These are phyloP conservation scores for Styphnolobium japonicum DNA, from an alignment of 306 rosid genomes.

Conservation along the genomic window DNA sequence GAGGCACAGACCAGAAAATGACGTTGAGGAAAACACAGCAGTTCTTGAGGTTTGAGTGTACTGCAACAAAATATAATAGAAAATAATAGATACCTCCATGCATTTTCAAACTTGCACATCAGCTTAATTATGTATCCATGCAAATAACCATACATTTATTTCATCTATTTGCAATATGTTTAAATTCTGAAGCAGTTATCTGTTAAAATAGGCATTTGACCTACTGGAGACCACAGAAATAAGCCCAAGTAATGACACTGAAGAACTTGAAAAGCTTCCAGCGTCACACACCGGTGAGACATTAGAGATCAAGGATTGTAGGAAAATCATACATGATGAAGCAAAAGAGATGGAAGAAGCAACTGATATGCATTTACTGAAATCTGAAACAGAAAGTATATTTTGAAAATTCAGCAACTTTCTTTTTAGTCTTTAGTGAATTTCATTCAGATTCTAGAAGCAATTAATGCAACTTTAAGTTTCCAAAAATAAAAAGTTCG, in stretches of 20 bases:
- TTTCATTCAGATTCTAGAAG: background rate
- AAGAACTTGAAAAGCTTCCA: background rate
- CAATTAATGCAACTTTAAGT: background rate
- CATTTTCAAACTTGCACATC: background rate
- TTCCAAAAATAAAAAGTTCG: background rate
- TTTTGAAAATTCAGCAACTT: background rate
- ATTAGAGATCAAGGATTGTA: background rate
- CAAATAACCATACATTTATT: background rate
- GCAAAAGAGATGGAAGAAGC: background rate
- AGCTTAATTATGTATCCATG: background rate
- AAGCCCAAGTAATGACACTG: background rate
- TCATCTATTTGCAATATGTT: background rate
- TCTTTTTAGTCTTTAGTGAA: background rate
- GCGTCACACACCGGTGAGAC: background rate
- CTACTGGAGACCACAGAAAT: background rate
- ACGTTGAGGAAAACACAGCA: background rate
- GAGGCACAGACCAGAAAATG: constrained; percentile 4
- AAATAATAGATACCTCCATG: background rate
- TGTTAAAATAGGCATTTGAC: constrained; percentile 4
- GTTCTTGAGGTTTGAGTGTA: constrained; percentile 26
- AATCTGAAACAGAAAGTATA: background rate
- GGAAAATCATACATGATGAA: background rate
- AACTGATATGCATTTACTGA: background rate
- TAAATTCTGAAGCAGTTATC: background rate
- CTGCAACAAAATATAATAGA: background rate